Percentiles rank a stretch among this genome's conserved stretches.
Evolutionary conservation across 2,329 filamentous ascomycete species (phyloP).

Genomic region (Didymosphaeria variabile): DNA sequence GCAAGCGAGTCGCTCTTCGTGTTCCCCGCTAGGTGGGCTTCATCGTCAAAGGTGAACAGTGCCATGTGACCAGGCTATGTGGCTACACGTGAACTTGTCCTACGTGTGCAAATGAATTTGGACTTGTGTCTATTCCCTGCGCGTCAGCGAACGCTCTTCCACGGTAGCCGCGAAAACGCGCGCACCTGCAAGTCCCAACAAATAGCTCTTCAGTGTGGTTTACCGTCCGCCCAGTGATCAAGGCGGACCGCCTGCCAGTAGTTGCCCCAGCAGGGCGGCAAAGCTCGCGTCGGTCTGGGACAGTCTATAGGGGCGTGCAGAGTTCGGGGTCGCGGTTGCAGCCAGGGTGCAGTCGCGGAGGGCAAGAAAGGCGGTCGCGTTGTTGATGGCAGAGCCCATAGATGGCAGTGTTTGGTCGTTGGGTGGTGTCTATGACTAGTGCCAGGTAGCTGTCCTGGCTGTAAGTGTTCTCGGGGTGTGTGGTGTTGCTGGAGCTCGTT

Average conservation of each 20-base stretch:
- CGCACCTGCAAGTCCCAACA: slow-evolving; percentile 36
- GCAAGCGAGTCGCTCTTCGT: slow-evolving; percentile 21
- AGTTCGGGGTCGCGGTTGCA: slow-evolving; percentile 45
- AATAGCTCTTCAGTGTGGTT: slow-evolving; percentile 31
- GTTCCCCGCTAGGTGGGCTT: slow-evolving; percentile 33
- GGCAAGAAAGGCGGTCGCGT: slow-evolving; percentile 41
- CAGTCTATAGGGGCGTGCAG: slow-evolving; percentile 47
- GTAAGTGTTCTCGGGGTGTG: slow-evolving; percentile 25
- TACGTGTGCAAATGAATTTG: slow-evolving; percentile 20
- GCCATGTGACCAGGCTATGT: slow-evolving; percentile 32
- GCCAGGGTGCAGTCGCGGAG: slow-evolving; percentile 45
- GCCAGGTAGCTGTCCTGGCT: slow-evolving; percentile 46
- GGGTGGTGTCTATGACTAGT: slow-evolving; percentile 27
- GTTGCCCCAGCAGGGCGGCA: slow-evolving; percentile 56
- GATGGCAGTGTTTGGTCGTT: slow-evolving; percentile 44
- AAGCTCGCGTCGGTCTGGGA: slow-evolving; percentile 57
- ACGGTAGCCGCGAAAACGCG: slow-evolving; percentile 20
- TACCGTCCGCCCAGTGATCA: slow-evolving; percentile 62
- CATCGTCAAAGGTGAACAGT: slow-evolving; percentile 49
- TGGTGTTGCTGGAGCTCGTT: slow-evolving; percentile 26
- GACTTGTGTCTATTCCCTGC: slow-evolving; percentile 32
- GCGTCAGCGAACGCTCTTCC: slow-evolving; percentile 33
- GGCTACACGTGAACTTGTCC: slow-evolving; percentile 3
- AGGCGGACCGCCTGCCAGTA: slow-evolving; percentile 61
- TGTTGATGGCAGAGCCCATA: slow-evolving; percentile 56